Percentiles rank a stretch among this genome's conserved stretches.
Conservation (phyloP, 306 rosid genomes). For the Echinosophora koreensis region DNA sequence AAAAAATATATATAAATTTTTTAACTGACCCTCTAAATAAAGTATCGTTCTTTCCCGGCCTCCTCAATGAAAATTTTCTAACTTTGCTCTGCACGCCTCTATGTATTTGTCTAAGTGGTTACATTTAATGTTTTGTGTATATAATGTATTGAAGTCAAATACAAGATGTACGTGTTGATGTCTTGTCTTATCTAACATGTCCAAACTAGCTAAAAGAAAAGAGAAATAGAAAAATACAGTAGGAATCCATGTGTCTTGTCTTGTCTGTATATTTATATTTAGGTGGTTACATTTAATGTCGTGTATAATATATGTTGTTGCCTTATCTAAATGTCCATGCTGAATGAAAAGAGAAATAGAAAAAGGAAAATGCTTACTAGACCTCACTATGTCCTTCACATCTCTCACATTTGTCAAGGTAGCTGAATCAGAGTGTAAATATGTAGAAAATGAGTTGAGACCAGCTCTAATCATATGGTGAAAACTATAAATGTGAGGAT, state of each 20-base stretch:
- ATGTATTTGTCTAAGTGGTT: slow-evolving; percentile 44
- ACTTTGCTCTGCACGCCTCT: background rate
- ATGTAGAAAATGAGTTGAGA: background rate
- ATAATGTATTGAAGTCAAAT: slow-evolving; percentile 42
- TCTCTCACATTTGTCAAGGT: background rate
- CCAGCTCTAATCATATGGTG: background rate
- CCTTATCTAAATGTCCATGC: background rate
- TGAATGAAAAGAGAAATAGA: background rate
- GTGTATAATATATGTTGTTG: slow-evolving; percentile 17
- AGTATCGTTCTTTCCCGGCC: no score
- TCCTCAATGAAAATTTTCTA: no score
- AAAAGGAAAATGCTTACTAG: background rate
- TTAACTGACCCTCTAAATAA: background rate
- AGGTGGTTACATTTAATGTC: slow-evolving; percentile 17
- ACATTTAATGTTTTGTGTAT: slow-evolving; percentile 36
- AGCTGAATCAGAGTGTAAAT: background rate
- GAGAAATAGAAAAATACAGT: slow-evolving; percentile 23
- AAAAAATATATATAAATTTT: no score
- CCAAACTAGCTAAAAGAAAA: slow-evolving; percentile 25
- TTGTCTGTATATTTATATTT: slow-evolving; percentile 36
- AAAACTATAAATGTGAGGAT: background rate
- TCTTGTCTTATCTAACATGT: slow-evolving; percentile 45
- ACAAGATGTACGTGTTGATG: slow-evolving; percentile 42
- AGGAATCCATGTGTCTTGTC: slow-evolving; percentile 31
- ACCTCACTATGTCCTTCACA: background rate